Base-by-base conservation (phyloP, 148 eudicot species). In the Cornus controversa region DNA sequence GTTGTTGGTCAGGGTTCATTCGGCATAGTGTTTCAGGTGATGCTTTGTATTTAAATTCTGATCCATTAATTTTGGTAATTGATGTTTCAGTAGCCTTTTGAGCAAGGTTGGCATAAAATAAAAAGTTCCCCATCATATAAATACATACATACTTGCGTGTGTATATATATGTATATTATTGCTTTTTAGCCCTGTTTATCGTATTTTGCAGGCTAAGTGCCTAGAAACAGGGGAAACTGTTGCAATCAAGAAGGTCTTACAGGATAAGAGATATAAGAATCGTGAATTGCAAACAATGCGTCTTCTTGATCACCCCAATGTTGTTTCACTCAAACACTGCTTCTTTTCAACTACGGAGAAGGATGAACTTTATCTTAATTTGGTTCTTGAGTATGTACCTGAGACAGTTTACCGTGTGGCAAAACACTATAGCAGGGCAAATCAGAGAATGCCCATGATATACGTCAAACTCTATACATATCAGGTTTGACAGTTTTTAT, bases 1-100 rank as follows among this genome's bases (percentile, higher is more conserved):
- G 80, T 83, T 72, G 90, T 87, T 70, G 88, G 86, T 53, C 88
- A 87, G 45, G 90, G 88, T 62, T 85, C 90, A 11, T 87, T 85
- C 68, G 88, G 90, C n/a, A 80, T 87, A 73, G 88, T 87, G 13
- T 87, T 87, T 74, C 88, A 85, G 88, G 90, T 82, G 47, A 69
- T 40, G 22, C 28, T 76, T 58, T 53, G 6, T 58, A 23, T 26
- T 23, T 20, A 5, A 13, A 20, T 20, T 22, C 64, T 72, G 65
- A 26, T 29, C 34, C 5, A 20, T 25, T 15, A 22, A 16, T 57
- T 22, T 8, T 73, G 25, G 24, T 29, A 5, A 26, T 10, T 20
- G 67, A 31, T 58, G 47, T 23, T 60, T 13, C 62, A 63, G 28
- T 73, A 34, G 72, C 25, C 45, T 64, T 64, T 64, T 64, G 23